These are phyloP conservation scores for Nidula niveotomentosa DNA, from an alignment of 1,284 basidiomycete species.

Conservation along the genomic window DNA sequence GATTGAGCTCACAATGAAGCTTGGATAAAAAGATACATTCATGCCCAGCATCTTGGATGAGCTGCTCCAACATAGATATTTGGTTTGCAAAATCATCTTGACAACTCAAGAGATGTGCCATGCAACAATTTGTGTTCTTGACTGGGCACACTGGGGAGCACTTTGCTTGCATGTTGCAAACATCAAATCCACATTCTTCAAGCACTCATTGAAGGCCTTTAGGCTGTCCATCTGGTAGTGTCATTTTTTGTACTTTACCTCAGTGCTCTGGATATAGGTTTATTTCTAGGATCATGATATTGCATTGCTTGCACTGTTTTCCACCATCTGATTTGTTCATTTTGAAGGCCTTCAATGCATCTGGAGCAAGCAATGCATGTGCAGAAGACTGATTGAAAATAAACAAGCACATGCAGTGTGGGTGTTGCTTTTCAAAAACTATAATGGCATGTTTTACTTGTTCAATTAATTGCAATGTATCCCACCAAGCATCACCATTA, in stretches of 20 bases:
- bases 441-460: constrained; percentile 16
- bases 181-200: constrained; percentile 27
- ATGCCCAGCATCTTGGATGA: background rate
- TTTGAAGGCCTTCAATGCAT: constrained; percentile 25
- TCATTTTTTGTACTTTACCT: constrained; percentile 25
- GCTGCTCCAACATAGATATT: constrained; percentile 9
- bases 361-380: constrained; percentile 20
- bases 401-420: constrained; percentile 20
- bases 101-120: constrained; percentile 25
- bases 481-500: constrained; percentile 17
- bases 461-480: constrained; percentile 12
- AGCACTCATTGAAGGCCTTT: constrained; percentile 31
- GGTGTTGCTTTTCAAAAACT: constrained; percentile 18
- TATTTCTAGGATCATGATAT: constrained; percentile 24
- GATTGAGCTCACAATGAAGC: constrained; percentile 2
- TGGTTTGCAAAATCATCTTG: constrained; percentile 34
- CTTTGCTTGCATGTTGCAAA: constrained; percentile 16
- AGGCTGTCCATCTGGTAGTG: constrained; percentile 13
- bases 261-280: constrained; percentile 17
- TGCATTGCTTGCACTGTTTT: constrained; percentile 17
- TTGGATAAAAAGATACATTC: constrained; percentile 1
- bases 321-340: constrained; percentile 28
- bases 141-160: constrained; percentile 23
- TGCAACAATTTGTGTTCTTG: constrained; percentile 27
- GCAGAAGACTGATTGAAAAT: constrained; percentile 30